These are phyloP conservation scores for Calamus simplicifolius DNA, from an alignment of 176 grass and related monocot genomes.

Conservation along the genomic window DNA sequence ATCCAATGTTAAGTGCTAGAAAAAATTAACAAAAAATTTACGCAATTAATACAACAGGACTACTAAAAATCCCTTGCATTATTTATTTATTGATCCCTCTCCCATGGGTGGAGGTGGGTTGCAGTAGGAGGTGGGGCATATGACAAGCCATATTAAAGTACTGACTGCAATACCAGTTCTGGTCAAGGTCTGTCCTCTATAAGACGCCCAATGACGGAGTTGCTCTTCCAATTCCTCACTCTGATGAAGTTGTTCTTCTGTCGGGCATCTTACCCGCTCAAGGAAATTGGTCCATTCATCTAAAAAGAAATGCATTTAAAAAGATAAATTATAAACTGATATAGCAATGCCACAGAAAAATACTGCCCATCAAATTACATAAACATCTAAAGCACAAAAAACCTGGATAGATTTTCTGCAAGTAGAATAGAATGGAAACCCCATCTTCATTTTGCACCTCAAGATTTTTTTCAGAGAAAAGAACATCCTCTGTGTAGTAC, in stretches of 20 bases:
- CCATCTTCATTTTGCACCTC: slow-evolving; percentile 82
- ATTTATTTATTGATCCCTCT: no score
- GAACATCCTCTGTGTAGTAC: slow-evolving; percentile 89
- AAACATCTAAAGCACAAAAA: slow-evolving; percentile 3
- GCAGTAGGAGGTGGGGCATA: no score
- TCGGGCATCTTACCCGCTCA: slow-evolving; percentile 49
- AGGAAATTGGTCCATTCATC: slow-evolving; percentile 98
- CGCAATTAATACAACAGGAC: not conserved
- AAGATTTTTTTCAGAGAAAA: slow-evolving; percentile 68
- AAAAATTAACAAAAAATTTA: slow-evolving; percentile 1
- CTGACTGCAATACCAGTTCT: slow-evolving; percentile 55
- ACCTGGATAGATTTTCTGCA: slow-evolving; percentile 99
- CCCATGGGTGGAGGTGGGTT: no score
- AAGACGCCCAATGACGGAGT: slow-evolving; percentile 89
- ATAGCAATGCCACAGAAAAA: slow-evolving; percentile 9
- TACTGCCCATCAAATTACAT: slow-evolving; percentile 2
- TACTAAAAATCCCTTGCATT: no score
- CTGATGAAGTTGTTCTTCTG: slow-evolving; percentile 63
- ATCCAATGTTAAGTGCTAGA: not conserved
- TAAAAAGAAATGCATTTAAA: slow-evolving; percentile 22
- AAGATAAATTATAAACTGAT: not conserved
- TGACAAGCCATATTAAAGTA: no score
- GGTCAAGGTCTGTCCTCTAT: slow-evolving; percentile 92
- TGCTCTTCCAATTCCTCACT: slow-evolving; percentile 58
- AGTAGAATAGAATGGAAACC: slow-evolving; percentile 94